These are phyloP conservation scores for Leishmania lainsoni DNA, from an alignment of 208 protist genomes.

Conservation along the genomic window DNA sequence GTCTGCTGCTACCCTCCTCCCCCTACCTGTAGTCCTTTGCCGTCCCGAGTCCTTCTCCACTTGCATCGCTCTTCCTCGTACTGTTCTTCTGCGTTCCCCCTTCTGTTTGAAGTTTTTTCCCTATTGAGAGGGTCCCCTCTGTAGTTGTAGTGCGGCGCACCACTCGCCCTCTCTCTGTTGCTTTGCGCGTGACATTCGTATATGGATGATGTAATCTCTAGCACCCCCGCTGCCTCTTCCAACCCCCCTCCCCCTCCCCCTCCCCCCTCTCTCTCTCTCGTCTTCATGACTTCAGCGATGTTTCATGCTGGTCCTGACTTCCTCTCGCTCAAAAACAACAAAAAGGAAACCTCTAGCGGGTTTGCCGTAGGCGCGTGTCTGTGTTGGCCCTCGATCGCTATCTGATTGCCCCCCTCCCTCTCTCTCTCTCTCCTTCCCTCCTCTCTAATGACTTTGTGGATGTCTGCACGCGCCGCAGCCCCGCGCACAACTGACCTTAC, in stretches of 20 bases:
- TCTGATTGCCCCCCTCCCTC: not conserved
- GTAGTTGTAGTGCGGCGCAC: not conserved
- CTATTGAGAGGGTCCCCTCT: not conserved
- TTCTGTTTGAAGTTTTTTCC: not conserved
- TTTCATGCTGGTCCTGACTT: not conserved
- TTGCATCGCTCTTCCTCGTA: not conserved
- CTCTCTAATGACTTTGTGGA: not conserved
- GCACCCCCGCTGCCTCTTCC: not conserved
- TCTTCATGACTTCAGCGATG: not conserved
- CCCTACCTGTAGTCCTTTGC: not conserved
- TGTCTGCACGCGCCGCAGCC: not conserved
- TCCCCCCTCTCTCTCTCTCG: not conserved
- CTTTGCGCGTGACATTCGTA: not conserved
- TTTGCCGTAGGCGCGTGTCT: not conserved
- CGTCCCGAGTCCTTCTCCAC: not conserved
- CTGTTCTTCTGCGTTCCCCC: not conserved
- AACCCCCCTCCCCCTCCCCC: not conserved
- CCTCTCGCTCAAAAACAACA: too few relatives aligned
- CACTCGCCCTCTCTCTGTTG: not conserved
- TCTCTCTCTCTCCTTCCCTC: not conserved
- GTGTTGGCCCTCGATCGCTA: not conserved
- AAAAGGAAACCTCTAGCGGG: not conserved
- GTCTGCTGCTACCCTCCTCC: not conserved
- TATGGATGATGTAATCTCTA: conserved; percentile 2
- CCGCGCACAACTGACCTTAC: not conserved